These are phyloP conservation scores for Termitomyces sp. DNA, from an alignment of 768 basidiomycete species.

Conservation along the genomic window DNA sequence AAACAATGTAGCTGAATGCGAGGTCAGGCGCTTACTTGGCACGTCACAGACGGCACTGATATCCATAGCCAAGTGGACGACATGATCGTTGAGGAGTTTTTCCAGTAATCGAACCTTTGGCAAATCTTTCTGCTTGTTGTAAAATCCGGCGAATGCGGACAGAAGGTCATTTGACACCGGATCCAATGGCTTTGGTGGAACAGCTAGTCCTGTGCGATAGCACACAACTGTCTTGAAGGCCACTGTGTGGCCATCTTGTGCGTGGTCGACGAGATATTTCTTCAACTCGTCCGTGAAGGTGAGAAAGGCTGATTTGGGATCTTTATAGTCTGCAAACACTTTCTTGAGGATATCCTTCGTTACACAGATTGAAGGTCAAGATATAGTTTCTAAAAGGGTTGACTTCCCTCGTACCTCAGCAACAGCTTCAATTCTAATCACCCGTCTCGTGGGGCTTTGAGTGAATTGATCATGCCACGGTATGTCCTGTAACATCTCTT, in stretches of 20 bases:
- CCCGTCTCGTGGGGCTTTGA: constrained; percentile 46
- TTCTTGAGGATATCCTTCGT: constrained; percentile 27
- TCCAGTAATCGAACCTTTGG: constrained; percentile 49
- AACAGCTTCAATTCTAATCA: constrained; percentile 64
- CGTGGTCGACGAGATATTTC: constrained; percentile 30
- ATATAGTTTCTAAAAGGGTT: neutral
- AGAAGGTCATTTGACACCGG: constrained; percentile 22
- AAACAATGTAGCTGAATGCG: neutral
- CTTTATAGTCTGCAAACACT: constrained; percentile 15
- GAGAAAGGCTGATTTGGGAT: constrained; percentile 17
- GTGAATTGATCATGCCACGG: constrained; percentile 65
- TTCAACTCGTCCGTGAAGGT: constrained; percentile 33
- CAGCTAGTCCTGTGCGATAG: constrained; percentile 71
- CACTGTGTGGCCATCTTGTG: constrained; percentile 46
- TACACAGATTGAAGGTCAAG: neutral
- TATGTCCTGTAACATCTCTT: constrained; percentile 44
- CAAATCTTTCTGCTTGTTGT: constrained; percentile 17
- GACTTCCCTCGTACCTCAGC: constrained; percentile 53
- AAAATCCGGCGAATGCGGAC: constrained; percentile 29
- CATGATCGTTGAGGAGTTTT: constrained; percentile 63
- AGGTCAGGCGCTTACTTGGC: constrained; percentile 45
- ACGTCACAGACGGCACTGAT: constrained; percentile 50
- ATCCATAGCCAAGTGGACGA: constrained; percentile 52
- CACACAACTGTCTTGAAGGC: constrained; percentile 76
- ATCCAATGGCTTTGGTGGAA: constrained; percentile 27